Base-by-base conservation (phyloP, 1,139 yeast species). In the Cylindricascospora bacillispora region DNA sequence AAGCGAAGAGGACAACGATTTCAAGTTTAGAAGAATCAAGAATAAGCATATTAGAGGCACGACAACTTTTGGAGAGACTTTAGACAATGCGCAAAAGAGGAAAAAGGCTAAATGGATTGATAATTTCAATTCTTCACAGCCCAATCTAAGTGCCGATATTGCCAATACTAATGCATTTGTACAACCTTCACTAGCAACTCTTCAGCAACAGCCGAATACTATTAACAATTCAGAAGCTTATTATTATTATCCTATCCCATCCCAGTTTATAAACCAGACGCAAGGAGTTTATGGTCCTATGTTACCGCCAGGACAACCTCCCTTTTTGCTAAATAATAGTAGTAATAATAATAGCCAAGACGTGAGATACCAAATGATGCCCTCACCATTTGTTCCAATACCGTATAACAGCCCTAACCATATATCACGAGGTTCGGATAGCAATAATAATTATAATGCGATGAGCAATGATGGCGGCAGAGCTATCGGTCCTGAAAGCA, bases 1-100 rank as follows among this genome's bases (percentile, higher is more conserved):
- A n/a, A n/a, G n/a, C n/a, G 55, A 46, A 26, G 36, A 34, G 11
- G 56, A 51, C 28, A 47, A 49, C 7, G 53, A 47, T 26, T 49
- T 52, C 29, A 43, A 41, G 32, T 52, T 52, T 30, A 49, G 46
- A 25, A 41, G 56, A 24, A 54, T 49, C 31, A 44, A 38, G 30
- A 42, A 35, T 11, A 44, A 44, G 24, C 37, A 39, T 18, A 31
- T 33, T 3, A 30, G 34, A 7, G 52, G 53, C 4, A 38, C 41
- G 1, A 49, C 52, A 2, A 35, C 51, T 6, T 28, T 50, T 19
- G 56, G 54, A 1, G 55, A 51, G 27, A 25, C 52, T 27, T 31
- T 51, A 13, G 55, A 49, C 29, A 42, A 43, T 27, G 27, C 50
- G 13, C 53, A 48, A 22, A 45, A 43, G 28, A 37, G 44, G 11